Percentiles rank a stretch among this genome's conserved stretches.
phyloP scores from a whole-genome alignment of 202 grass and related monocot genomes.

The Digitaria exilis region DNA sequence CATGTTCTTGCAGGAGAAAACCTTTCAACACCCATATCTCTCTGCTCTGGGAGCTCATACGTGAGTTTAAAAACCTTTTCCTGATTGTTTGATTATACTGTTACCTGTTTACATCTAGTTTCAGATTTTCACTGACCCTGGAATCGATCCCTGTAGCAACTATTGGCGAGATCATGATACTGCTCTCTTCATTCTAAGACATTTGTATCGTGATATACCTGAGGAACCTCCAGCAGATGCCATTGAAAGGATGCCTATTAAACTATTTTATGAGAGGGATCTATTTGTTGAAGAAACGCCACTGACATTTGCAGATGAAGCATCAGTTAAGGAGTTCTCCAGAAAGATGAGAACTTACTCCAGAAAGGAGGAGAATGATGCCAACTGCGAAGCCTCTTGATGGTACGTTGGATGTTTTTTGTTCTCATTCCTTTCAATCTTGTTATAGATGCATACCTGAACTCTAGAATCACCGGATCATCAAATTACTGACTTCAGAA shows the following conservation, averaged over 20 bases:
- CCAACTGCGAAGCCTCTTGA: constrained; percentile 31
- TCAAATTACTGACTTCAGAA: not conserved
- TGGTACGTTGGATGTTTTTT: constrained; percentile 5
- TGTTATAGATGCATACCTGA: not conserved
- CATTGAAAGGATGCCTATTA: constrained; percentile 44
- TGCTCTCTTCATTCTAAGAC: constrained; percentile 93
- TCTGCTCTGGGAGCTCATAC: constrained; percentile 91
- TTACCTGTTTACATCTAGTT: not conserved
- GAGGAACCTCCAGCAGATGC: constrained; percentile 66
- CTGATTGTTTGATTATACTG: constrained; percentile 14
- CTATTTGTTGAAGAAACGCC: constrained; percentile 78
- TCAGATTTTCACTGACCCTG: constrained; percentile 33
- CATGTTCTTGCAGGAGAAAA: constrained; percentile 75
- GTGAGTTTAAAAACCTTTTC: constrained; percentile 51
- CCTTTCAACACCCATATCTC: constrained; percentile 90
- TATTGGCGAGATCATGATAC: constrained; percentile 98
- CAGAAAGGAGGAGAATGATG: constrained; percentile 45
- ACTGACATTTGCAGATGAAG: constrained; percentile 80
- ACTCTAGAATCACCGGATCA: not conserved
- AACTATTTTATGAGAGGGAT: constrained; percentile 82
- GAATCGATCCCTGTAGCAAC: constrained; percentile 57
- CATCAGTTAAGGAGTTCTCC: constrained; percentile 71
- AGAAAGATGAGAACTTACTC: constrained; percentile 65
- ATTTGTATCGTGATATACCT: constrained; percentile 87
- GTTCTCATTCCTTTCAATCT: not conserved